Conservation (phyloP, 139 green algal genomes). For the Chlorella sp. region DNA sequence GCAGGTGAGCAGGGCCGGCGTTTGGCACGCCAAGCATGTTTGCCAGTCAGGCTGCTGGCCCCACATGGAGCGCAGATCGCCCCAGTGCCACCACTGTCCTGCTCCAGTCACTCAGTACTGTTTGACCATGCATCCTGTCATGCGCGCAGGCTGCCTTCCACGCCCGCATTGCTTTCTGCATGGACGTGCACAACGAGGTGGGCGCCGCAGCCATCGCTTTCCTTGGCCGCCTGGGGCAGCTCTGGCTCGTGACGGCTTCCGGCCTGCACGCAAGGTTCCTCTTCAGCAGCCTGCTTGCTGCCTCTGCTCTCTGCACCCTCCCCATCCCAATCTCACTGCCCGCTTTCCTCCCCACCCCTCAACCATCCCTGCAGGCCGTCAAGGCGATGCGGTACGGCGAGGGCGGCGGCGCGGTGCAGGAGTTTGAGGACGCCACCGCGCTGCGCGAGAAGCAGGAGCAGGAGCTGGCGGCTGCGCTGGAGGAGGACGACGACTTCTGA, state of each 20-base stretch:
- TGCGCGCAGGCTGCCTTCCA: slow-evolving; percentile 85
- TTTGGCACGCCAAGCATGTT: no score
- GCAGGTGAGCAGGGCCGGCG: background rate
- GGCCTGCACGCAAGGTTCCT: no score
- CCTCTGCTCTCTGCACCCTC: background rate
- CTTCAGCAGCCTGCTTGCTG: background rate
- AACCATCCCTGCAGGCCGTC: slow-evolving; percentile 48
- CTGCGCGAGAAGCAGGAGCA: slow-evolving; percentile 83
- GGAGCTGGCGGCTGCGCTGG: slow-evolving; percentile 83
- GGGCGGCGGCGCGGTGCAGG: slow-evolving; percentile 55
- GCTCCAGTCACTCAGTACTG: no score
- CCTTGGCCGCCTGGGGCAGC: no score
- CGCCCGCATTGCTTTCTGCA: slow-evolving; percentile 95
- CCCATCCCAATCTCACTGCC: background rate
- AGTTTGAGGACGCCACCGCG: slow-evolving; percentile 71
- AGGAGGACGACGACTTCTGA: slow-evolving; percentile 76
- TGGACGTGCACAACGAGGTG: slow-evolving; percentile 98
- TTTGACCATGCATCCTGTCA: no score
- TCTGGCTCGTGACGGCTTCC: no score
- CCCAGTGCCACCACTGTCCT: no score
- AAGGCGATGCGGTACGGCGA: slow-evolving; percentile 73
- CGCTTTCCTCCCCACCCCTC: background rate
- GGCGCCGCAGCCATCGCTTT: background rate
- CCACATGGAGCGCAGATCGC: no score
- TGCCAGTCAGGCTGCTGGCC: no score